A percentile compares a stretch with the other conserved stretches of the same genome.
Evolutionary conservation across 225 moss, liverwort and hornwort genomes (phyloP).

Genomic region (Pleurozium schreberi): DNA sequence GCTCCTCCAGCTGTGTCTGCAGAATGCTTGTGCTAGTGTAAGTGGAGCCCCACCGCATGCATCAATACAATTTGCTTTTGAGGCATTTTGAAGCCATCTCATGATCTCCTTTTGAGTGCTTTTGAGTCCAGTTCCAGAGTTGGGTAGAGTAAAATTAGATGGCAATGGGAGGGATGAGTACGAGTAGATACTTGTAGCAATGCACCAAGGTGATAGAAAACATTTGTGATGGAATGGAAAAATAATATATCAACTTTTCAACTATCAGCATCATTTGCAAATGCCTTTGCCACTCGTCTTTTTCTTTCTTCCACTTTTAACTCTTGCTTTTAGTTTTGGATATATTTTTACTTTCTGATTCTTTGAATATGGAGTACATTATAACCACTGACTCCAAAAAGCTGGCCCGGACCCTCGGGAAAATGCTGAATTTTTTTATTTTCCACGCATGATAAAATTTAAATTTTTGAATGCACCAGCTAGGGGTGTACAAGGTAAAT

Average conservation of each 20-base stretch:
- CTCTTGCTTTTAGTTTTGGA: not conserved
- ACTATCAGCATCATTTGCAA: not conserved
- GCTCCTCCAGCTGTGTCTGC: not conserved
- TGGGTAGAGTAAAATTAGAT: not conserved
- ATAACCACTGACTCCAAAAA: no score
- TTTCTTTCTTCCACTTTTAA: no score
- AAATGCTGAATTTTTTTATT: no score
- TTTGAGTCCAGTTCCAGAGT: not conserved
- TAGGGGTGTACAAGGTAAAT: no score
- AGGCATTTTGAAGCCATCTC: conserved; percentile 4
- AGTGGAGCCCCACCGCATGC: conserved; percentile 2
- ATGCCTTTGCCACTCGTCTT: no score
- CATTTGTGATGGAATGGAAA: not conserved
- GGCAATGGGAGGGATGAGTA: not conserved
- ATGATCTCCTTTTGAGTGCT: not conserved
- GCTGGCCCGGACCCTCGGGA: no score
- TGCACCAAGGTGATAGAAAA: not conserved
- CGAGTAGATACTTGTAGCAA: not conserved
- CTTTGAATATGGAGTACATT: not conserved
- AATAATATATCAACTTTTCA: not conserved
- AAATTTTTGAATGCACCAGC: no score
- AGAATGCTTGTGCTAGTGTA: conserved; percentile 6
- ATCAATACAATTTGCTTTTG: not conserved
- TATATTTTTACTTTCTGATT: not conserved
- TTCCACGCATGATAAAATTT: no score